phyloP scores from a whole-genome alignment of 225 moss, liverwort and hornwort species.

The Marchantia polymorpha region DNA sequence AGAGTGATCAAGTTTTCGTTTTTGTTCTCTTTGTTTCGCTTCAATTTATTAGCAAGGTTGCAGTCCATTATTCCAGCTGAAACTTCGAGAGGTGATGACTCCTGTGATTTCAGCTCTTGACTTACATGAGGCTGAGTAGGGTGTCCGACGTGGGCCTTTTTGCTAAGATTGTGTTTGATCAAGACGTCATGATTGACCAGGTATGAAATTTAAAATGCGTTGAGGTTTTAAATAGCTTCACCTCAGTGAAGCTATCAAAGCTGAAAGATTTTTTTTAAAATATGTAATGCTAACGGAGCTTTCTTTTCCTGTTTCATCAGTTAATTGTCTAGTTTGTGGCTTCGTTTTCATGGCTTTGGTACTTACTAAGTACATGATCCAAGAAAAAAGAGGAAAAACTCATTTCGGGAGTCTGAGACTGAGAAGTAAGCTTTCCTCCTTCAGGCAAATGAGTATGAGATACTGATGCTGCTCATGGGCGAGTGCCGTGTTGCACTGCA shows the following conservation, averaged over 20 bases:
- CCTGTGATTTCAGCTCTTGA: constrained; percentile 65
- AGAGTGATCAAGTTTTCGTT: too few species aligned
- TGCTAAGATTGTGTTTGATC: constrained; percentile 80
- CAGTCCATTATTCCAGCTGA: neutral
- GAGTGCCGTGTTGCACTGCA: constrained; percentile 86
- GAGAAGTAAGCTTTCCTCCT: too few species aligned
- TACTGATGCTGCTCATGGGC: constrained; percentile 93
- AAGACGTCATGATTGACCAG: constrained; percentile 88
- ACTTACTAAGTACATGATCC: neutral
- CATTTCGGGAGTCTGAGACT: neutral
- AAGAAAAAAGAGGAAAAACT: neutral
- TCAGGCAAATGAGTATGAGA: constrained; percentile 98
- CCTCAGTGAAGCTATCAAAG: too few species aligned
- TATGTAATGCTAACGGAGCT: neutral
- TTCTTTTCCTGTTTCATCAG: neutral
- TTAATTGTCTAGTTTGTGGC: neutral
- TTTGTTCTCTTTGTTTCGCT: too few species aligned
- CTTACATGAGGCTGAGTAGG: constrained; percentile 83
- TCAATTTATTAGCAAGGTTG: too few species aligned
- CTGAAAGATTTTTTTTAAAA: neutral
- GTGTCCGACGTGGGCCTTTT: constrained; percentile 95
- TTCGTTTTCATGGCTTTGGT: neutral
- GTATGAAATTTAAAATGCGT: constrained; percentile 24
- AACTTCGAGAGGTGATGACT: too few species aligned
- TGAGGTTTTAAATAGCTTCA: neutral